Conservation (phyloP, 257 asterid species). For the Ocimum tenuiflorum region DNA sequence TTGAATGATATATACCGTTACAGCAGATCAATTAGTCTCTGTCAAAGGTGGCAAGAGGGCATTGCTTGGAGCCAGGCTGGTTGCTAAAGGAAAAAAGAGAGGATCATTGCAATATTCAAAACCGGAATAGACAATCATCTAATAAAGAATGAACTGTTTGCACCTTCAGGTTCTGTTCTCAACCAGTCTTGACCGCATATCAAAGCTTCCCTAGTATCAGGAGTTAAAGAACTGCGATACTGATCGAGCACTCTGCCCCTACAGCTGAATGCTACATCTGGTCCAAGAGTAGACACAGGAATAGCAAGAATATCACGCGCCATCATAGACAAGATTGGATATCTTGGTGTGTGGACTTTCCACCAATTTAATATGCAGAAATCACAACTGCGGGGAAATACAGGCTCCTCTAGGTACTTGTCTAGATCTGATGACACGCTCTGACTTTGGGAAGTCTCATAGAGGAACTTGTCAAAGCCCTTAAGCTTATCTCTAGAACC, state of each 20-base stretch:
- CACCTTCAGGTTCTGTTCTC: constrained; percentile 67
- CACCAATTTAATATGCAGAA: constrained; percentile 95
- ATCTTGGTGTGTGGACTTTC: constrained; percentile 97
- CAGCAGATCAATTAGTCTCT: constrained; percentile 40
- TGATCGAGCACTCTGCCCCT: constrained; percentile 62
- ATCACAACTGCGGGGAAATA: constrained; percentile 78
- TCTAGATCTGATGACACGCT: constrained; percentile 68
- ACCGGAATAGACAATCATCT: not conserved
- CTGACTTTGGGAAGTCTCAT: constrained; percentile 67
- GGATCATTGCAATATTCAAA: not conserved
- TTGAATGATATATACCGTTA: constrained; percentile 22
- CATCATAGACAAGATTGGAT: constrained; percentile 85
- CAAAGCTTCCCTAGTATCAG: constrained; percentile 79
- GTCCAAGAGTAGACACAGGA: constrained; percentile 75
- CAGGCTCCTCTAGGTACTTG: constrained; percentile 80
- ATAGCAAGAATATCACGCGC: constrained; percentile 85
- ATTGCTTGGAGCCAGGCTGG: constrained; percentile 28
- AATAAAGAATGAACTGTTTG: not conserved
- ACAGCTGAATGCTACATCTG: constrained; percentile 58
- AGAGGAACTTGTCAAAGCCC: constrained; percentile 86
- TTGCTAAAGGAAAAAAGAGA: constrained; percentile 28
- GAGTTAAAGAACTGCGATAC: constrained; percentile 48
- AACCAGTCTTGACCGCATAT: constrained; percentile 95
- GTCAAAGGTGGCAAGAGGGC: constrained; percentile 39
- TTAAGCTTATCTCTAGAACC: constrained; percentile 65